phyloP scores from a whole-genome alignment of 2,329 filamentous ascomycete genomes.

The Talaromyces sp. region DNA sequence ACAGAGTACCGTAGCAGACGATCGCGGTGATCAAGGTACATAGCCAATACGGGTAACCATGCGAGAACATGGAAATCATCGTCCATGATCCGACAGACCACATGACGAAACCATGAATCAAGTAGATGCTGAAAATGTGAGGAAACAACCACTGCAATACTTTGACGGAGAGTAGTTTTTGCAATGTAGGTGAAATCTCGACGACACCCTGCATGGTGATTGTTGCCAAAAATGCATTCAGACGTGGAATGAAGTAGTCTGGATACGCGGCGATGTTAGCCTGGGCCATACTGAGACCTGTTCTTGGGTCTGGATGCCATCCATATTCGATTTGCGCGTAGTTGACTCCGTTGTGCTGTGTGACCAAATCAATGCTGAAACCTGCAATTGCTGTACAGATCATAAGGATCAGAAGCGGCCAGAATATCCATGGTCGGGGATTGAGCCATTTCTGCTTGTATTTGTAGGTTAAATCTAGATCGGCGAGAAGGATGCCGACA shows the following conservation, averaged over 20 bases:
- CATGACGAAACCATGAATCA: slow-evolving; percentile 41
- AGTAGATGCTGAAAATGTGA: slow-evolving; percentile 48
- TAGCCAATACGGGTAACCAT: slow-evolving; percentile 23
- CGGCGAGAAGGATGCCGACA: slow-evolving; percentile 42
- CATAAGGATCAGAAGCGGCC: slow-evolving; percentile 31
- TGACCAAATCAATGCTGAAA: slow-evolving; percentile 35
- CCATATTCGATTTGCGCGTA: slow-evolving; percentile 39
- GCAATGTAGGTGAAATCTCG: slow-evolving; percentile 34
- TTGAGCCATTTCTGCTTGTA: slow-evolving; percentile 36
- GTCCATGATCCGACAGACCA: slow-evolving; percentile 26
- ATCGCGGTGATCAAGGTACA: slow-evolving; percentile 20
- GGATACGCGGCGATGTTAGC: slow-evolving; percentile 37
- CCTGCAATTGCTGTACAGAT: slow-evolving; percentile 26
- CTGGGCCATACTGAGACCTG: slow-evolving; percentile 34
- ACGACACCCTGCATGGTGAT: slow-evolving; percentile 31
- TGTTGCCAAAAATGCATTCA: slow-evolving; percentile 41
- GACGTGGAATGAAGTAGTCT: slow-evolving; percentile 40
- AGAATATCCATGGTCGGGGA: slow-evolving; percentile 31
- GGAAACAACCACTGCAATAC: slow-evolving; percentile 42
- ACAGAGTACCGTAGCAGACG: slow-evolving; percentile 18
- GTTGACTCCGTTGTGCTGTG: slow-evolving; percentile 34
- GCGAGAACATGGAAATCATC: slow-evolving; percentile 17
- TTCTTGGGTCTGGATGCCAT: slow-evolving; percentile 40
- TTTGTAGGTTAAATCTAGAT: slow-evolving; percentile 45
- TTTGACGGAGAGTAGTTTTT: slow-evolving; percentile 39